phyloP scores from a whole-genome alignment of 805 yeast genomes.

The Yarrowia yakushimensis region DNA sequence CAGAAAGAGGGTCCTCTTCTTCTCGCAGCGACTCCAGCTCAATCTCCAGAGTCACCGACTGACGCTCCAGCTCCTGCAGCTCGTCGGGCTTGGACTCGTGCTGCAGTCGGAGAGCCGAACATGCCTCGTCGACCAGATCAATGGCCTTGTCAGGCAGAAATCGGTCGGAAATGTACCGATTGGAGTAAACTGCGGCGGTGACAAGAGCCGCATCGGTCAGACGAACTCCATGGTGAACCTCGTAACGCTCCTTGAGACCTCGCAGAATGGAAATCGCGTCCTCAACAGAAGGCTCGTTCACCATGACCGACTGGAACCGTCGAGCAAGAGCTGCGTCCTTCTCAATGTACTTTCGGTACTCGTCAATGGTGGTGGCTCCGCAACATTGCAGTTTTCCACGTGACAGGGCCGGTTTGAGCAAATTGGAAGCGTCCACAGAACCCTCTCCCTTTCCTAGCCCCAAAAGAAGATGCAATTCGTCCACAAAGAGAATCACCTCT shows the following conservation, averaged over 20 bases:
- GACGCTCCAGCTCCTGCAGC: slow-evolving; percentile 80
- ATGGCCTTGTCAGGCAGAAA: slow-evolving; percentile 95
- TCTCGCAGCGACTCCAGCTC: slow-evolving; percentile 91
- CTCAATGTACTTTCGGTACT: slow-evolving; percentile 86
- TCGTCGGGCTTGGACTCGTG: slow-evolving; percentile 97
- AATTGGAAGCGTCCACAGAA: slow-evolving; percentile 89
- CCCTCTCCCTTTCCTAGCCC: slow-evolving; percentile 95
- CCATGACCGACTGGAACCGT: slow-evolving; percentile 83
- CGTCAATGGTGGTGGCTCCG: slow-evolving; percentile 95
- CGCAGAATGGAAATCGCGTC: slow-evolving; percentile 89
- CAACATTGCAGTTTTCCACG: slow-evolving; percentile 89
- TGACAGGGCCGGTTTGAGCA: slow-evolving; percentile 89
- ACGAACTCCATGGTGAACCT: slow-evolving; percentile 96
- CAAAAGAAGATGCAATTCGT: slow-evolving; percentile 82
- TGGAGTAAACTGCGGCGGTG: slow-evolving; percentile 85
- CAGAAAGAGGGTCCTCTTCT: slow-evolving; percentile 81
- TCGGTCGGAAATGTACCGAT: slow-evolving; percentile 86
- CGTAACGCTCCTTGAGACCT: slow-evolving; percentile 90
- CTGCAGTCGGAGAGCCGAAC: slow-evolving; percentile 89
- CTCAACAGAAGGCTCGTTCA: slow-evolving; percentile 83
- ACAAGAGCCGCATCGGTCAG: slow-evolving; percentile 90
- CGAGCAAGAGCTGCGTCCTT: slow-evolving; percentile 95
- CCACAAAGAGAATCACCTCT: slow-evolving; percentile 75
- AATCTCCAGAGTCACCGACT: slow-evolving; percentile 89
- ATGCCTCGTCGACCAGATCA: slow-evolving; percentile 94